These are phyloP conservation scores for Salvia hispanica DNA, from an alignment of 257 asterid species.

Conservation along the genomic window DNA sequence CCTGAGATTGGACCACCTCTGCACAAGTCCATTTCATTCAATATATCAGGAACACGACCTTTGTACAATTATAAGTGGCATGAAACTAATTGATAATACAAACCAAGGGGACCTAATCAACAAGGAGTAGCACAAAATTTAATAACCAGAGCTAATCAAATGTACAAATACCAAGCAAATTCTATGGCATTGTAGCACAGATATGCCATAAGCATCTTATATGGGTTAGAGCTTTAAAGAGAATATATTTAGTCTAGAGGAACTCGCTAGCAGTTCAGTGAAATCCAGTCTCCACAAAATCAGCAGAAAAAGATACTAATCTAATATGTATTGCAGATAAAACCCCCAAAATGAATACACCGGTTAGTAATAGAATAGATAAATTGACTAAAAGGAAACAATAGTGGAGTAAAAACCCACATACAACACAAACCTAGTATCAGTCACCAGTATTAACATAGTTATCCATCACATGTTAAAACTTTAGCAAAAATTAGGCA, in stretches of 20 bases:
- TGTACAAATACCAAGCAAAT: conserved; percentile 44
- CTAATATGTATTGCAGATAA: background rate
- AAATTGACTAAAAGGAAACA: background rate
- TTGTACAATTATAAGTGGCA: background rate
- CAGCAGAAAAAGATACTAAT: conserved; percentile 2
- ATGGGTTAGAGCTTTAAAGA: no score
- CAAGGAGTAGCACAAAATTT: background rate
- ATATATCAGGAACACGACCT: conserved; percentile 15
- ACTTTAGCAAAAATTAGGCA: no score
- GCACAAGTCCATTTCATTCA: conserved; percentile 34
- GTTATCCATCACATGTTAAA: no score
- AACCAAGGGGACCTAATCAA: conserved; percentile 49
- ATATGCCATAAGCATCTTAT: background rate
- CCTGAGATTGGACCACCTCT: conserved; percentile 79
- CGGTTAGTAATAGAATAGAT: conserved; percentile 4
- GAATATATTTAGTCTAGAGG: no score
- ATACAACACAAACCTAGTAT: no score
- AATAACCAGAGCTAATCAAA: no score
- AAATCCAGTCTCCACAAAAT: background rate
- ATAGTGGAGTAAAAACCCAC: no score
- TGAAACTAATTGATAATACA: conserved; percentile 8
- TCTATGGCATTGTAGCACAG: background rate
- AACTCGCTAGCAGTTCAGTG: no score
- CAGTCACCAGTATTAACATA: no score
- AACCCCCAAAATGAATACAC: background rate